These are phyloP conservation scores for Alternaria hordeiaustralica DNA, from an alignment of 2,329 filamentous ascomycete genomes.

Conservation along the genomic window DNA sequence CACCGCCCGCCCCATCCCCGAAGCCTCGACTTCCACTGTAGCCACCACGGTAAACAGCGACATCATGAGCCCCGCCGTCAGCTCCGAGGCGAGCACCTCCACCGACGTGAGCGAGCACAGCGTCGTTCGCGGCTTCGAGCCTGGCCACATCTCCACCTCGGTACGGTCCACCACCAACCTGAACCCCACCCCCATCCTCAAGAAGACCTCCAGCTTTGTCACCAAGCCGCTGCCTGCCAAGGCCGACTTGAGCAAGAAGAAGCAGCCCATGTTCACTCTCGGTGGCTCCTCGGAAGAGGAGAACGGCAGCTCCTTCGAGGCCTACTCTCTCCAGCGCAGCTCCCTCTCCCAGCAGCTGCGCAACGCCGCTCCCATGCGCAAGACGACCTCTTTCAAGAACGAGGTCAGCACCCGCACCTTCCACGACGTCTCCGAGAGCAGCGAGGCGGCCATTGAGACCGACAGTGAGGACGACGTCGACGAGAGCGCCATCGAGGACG, in stretches of 20 bases:
- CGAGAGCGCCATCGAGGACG: constrained; percentile 68
- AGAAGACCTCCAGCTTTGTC: constrained; percentile 51
- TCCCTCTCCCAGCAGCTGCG: constrained; percentile 62
- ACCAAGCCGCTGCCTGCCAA: constrained; percentile 36
- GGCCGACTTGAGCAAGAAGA: constrained; percentile 62
- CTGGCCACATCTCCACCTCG: constrained; percentile 73
- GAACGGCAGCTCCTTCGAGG: constrained; percentile 77
- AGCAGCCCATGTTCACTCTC: constrained; percentile 74
- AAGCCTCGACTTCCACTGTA: constrained; percentile 67
- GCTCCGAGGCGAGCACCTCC: constrained; percentile 68
- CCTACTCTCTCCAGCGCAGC: constrained; percentile 60
- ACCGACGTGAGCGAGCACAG: constrained; percentile 69
- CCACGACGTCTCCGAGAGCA: constrained; percentile 61
- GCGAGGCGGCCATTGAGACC: constrained; percentile 65
- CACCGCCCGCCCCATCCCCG: constrained; percentile 57
- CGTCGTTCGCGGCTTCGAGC: constrained; percentile 86
- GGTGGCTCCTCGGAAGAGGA: constrained; percentile 85
- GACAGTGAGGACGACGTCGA: constrained; percentile 66
- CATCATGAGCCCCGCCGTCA: constrained; percentile 48
- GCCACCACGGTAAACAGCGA: constrained; percentile 52
- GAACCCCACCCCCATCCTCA: constrained; percentile 66
- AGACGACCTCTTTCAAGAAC: constrained; percentile 82
- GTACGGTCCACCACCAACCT: constrained; percentile 68
- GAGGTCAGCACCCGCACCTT: constrained; percentile 74
- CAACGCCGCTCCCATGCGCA: constrained; percentile 62